Evolutionary conservation across 176 grass and related monocot species (phyloP), one percentile per base, ranked within the genome.

Genomic region (Cenchrus fungigraminus): DNA sequence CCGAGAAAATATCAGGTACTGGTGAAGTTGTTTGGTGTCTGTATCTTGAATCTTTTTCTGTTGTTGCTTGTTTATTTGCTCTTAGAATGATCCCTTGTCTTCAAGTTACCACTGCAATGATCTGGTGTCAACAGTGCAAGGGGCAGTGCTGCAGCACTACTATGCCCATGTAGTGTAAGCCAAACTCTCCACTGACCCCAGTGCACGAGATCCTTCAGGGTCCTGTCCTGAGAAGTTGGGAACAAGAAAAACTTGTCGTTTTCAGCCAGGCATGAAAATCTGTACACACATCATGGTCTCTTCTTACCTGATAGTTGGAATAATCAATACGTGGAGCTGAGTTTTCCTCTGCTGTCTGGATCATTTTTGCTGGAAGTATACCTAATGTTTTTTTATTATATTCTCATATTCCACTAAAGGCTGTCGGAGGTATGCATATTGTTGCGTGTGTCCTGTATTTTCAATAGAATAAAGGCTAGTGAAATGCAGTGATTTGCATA

Each of bases 181-280:
- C 71, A 52, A 73, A 52, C 47, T 6, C 25, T 73, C 47, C 45
- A 52, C 29, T 49, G 16, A 42, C 13, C 12, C 12, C 47, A 73
- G 29, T 31, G 25, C 71, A 53, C 7, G 3, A 53, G 22, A 53
- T 90, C 59, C n/a, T 28, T 3, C 59, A 62, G n/a, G 59, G 59
- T 62, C 59, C 3, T 61, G 15, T 57, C 71, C 49, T 61, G 43
- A 52, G 64, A 66, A 40, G 10, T 20, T 80, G 12, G 6, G 78
- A 61, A 82, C 43, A 51, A 53, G 46, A 62, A 79, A 50, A 68
- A 52, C 5, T 52, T 2, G 25, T 79, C 29, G 53, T 72, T 32
- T 72, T 79, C 25, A 79, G n/a, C 31, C 54, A 80, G 65, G 61
- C 49, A 65, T 56, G 58, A 51, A 87, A 65, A 57, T 76, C 29